Evolutionary conservation across 1,284 basidiomycete genomes (phyloP).

Genomic region (Sporisorium sorghi): DNA sequence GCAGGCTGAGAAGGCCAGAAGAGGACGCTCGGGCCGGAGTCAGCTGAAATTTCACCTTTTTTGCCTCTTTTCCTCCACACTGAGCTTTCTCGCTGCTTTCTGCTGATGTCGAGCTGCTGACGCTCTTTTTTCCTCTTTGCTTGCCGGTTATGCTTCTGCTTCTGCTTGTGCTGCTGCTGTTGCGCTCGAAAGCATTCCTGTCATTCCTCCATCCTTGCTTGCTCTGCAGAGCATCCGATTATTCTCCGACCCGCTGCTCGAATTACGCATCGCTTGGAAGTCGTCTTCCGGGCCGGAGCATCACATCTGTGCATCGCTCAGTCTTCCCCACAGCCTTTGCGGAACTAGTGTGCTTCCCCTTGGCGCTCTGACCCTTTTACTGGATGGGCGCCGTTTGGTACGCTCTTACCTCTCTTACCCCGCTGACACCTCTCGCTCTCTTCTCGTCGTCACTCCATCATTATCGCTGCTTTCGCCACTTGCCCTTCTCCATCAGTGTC

Average conservation of each 20-base stretch:
- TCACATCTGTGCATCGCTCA: neutral
- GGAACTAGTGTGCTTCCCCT: neutral
- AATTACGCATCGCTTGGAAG: constrained; percentile 3
- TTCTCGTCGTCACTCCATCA: neutral
- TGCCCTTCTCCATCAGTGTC: too few relatives aligned
- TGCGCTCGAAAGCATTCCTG: constrained; percentile 3
- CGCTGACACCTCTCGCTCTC: too few relatives aligned
- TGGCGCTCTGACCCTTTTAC: constrained; percentile 1
- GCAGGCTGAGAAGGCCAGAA: neutral
- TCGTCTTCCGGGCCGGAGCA: constrained; percentile 2
- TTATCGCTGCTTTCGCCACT: neutral
- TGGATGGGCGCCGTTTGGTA: too few relatives aligned
- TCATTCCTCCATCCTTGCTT: neutral
- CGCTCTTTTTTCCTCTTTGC: neutral
- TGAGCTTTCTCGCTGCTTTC: too few relatives aligned
- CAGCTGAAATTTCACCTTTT: neutral
- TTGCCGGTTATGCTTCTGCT: neutral
- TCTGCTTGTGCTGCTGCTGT: neutral
- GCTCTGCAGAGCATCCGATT: neutral
- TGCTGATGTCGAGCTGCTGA: neutral
- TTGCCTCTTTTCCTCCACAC: neutral
- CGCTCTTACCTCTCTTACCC: neutral
- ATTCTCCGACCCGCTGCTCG: constrained; percentile 4
- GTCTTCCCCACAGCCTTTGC: neutral
- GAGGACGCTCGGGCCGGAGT: constrained; percentile 1